A percentile compares a stretch with the other conserved stretches of the same genome.
phyloP scores from a whole-genome alignment of 1,284 basidiomycete species.

The Cutaneotrichosporon spelunceum region DNA sequence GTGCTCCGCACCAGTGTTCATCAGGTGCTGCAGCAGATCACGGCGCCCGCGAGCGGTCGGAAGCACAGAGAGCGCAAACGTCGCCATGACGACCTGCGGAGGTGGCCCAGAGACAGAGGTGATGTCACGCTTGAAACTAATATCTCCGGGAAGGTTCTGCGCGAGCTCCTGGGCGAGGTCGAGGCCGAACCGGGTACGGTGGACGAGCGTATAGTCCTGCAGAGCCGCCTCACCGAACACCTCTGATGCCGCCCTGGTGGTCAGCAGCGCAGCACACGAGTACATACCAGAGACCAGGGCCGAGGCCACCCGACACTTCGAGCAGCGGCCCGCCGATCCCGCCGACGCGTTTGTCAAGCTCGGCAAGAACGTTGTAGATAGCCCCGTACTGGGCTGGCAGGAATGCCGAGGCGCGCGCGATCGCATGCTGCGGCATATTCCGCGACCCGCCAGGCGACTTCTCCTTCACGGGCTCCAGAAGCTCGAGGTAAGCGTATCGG shows the following conservation, averaged over 20 bases:
- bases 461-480: constrained; percentile 19
- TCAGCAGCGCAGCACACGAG: constrained; percentile 2
- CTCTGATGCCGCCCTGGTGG: constrained; percentile 23
- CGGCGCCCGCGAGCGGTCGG: constrained; percentile 60
- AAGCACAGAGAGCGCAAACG: constrained; percentile 77
- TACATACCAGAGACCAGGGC: constrained; percentile 52
- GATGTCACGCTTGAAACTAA: constrained; percentile 27
- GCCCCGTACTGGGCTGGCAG: constrained; percentile 54
- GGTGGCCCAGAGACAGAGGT: constrained; percentile 3
- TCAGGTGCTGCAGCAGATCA: constrained; percentile 28
- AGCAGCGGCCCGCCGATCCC: constrained; percentile 41
- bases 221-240: constrained; percentile 41
- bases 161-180: constrained; percentile 32
- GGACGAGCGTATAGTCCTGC: constrained; percentile 30
- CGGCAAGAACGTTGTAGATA: constrained; percentile 50
- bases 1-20: constrained; percentile 29
- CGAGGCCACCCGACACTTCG: constrained; percentile 51
- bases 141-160: background rate
- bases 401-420: constrained; percentile 53
- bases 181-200: constrained; percentile 41
- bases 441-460: constrained; percentile 15
- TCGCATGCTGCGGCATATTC: constrained; percentile 25
- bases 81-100: constrained; percentile 67
- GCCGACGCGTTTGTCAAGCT: constrained; percentile 43
- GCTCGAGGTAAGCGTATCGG: constrained; percentile 31